A percentile compares a stretch with the other conserved stretches of the same genome.
These are phyloP conservation scores for Picea glauca DNA, from an alignment of 75 land plant genomes.

Conservation along the genomic window DNA sequence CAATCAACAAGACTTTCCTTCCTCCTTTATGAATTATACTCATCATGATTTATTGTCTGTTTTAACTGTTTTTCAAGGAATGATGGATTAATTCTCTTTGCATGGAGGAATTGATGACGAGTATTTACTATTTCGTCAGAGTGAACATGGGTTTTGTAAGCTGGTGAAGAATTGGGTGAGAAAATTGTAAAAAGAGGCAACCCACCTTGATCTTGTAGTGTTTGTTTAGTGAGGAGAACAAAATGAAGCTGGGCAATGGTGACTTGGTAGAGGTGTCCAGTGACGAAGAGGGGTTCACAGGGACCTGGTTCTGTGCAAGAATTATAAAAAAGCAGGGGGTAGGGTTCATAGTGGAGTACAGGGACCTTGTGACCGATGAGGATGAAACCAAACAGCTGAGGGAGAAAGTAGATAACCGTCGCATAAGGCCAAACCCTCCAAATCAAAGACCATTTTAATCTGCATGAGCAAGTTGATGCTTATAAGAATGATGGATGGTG, in stretches of 20 bases:
- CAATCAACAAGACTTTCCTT: too few relatives aligned
- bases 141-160: too few relatives aligned
- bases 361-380: slow-evolving; percentile 27
- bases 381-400: slow-evolving; percentile 27
- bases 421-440: slow-evolving; percentile 53
- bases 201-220: too few relatives aligned
- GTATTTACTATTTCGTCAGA: too few relatives aligned
- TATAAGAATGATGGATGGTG: slow-evolving; percentile 60
- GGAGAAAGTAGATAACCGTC: slow-evolving; percentile 27
- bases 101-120: too few relatives aligned
- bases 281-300: slow-evolving; percentile 34
- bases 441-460: slow-evolving; percentile 5
- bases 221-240: background rate
- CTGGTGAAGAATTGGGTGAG: too few relatives aligned
- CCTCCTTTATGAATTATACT: background rate
- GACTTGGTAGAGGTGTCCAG: slow-evolving; percentile 21
- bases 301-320: slow-evolving; percentile 37
- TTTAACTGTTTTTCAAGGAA: too few relatives aligned
- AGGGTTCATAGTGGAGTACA: slow-evolving; percentile 33
- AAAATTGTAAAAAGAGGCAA: too few relatives aligned
- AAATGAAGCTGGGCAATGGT: slow-evolving; percentile 17
- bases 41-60: too few relatives aligned
- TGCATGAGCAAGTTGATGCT: slow-evolving; percentile 56
- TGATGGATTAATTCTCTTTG: too few relatives aligned
- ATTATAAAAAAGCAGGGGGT: slow-evolving; percentile 18